phyloP scores from a whole-genome alignment of 352 stramenopile genomes.

The Phytophthora sp. region DNA sequence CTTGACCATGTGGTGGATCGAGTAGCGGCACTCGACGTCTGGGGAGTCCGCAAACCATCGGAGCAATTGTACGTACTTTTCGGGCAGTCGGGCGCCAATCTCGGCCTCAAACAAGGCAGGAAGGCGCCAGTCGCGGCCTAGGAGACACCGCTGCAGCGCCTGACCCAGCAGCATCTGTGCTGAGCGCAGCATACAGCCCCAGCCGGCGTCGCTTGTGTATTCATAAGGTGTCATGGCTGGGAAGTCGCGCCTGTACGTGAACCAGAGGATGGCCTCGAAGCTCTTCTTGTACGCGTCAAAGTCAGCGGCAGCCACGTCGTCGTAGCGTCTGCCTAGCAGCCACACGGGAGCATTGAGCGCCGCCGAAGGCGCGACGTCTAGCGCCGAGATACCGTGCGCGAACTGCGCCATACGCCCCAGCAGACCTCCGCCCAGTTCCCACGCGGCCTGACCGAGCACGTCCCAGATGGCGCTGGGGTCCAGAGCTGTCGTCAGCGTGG shows the following conservation, averaged over 20 bases:
- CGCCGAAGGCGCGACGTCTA: constrained; percentile 54
- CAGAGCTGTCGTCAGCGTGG: constrained; percentile 28
- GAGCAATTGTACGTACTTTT: constrained; percentile 66
- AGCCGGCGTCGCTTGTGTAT: constrained; percentile 92
- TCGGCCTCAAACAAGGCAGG: constrained; percentile 36
- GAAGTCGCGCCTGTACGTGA: constrained; percentile 92
- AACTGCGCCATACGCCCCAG: constrained; percentile 80
- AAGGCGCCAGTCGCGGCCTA: constrained; percentile 60
- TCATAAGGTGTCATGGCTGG: constrained; percentile 87
- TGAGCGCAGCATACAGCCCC: constrained; percentile 96
- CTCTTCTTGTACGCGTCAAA: constrained; percentile 57
- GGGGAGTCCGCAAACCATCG: constrained; percentile 89
- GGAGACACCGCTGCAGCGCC: constrained; percentile 81
- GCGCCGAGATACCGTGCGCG: constrained; percentile 78
- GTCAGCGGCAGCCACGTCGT: constrained; percentile 41
- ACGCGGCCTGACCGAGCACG: constrained; percentile 32
- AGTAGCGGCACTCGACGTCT: constrained; percentile 73
- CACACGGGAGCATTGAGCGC: constrained; percentile 52
- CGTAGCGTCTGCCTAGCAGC: constrained; percentile 50
- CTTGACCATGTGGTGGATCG: constrained; percentile 93
- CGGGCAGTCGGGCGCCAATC: constrained; percentile 41
- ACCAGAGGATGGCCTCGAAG: constrained; percentile 85
- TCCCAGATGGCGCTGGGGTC: constrained; percentile 27
- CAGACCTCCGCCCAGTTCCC: constrained; percentile 52
- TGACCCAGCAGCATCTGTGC: constrained; percentile 95